These are phyloP conservation scores for Neurospora intermedia DNA, from an alignment of 495 filamentous ascomycete species.

Conservation along the genomic window DNA sequence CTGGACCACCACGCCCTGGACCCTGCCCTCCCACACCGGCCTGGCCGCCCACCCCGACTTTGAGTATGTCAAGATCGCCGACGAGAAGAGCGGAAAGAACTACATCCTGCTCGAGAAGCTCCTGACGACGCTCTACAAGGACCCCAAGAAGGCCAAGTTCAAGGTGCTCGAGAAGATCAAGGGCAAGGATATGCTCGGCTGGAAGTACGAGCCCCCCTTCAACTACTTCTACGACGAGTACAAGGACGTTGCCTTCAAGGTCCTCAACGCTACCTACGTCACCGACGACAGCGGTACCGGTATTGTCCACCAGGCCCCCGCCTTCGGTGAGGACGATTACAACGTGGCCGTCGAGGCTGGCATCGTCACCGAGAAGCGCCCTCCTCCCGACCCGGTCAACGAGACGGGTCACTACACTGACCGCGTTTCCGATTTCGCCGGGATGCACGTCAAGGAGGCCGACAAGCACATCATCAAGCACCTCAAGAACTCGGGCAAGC, in stretches of 20 bases:
- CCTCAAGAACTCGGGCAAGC: constrained; percentile 65
- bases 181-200: constrained; percentile 81
- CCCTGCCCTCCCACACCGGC: constrained; percentile 71
- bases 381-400: constrained; percentile 84
- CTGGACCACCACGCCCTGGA: constrained; percentile 98
- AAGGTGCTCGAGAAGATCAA: constrained; percentile 74
- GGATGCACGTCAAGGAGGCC: constrained; percentile 86
- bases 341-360: constrained; percentile 67
- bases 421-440: constrained; percentile 74
- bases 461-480: constrained; percentile 93
- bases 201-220: constrained; percentile 87
- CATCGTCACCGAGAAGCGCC: constrained; percentile 63
- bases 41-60: constrained; percentile 81
- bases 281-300: constrained; percentile 89
- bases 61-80: constrained; percentile 87
- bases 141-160: constrained; percentile 94
- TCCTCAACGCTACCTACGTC: constrained; percentile 82
- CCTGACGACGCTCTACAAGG: constrained; percentile 82
- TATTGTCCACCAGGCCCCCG: constrained; percentile 90
- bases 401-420: constrained; percentile 70
- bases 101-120: constrained; percentile 84
- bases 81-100: constrained; percentile 69
- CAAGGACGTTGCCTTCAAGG: constrained; percentile 87
- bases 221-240: constrained; percentile 91
- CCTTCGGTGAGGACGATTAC: constrained; percentile 97